Conservation (phyloP, 305 asterid species). For the Fraxinus paxiana region DNA sequence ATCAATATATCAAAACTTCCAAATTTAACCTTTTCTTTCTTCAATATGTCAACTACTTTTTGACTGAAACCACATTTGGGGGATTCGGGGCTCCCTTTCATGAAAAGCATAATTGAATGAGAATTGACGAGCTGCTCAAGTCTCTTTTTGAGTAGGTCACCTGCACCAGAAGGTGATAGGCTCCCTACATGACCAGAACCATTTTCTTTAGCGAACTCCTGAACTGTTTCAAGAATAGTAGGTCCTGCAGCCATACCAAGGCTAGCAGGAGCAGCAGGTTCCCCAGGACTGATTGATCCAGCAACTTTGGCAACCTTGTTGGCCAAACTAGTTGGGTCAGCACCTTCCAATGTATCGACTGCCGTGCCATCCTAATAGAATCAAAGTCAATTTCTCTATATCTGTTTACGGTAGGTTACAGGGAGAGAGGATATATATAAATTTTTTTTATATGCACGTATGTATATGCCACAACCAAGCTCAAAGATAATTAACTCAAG, state of each 20-base stretch:
- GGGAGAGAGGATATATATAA: not conserved
- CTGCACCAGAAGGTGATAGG: constrained; percentile 31
- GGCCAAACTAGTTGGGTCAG: constrained; percentile 92
- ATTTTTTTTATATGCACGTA: not conserved
- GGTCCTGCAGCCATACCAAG: constrained; percentile 98
- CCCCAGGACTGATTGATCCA: constrained; percentile 62
- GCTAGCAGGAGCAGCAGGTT: constrained; percentile 96
- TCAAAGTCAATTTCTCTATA: constrained; percentile 5
- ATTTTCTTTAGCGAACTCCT: constrained; percentile 59
- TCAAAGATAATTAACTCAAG: not conserved
- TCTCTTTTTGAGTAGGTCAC: constrained; percentile 41
- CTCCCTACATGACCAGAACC: constrained; percentile 35
- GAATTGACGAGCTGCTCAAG: constrained; percentile 68
- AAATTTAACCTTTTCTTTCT: constrained; percentile 66
- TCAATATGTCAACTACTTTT: constrained; percentile 77
- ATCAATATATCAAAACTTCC: constrained; percentile 84
- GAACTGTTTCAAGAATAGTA: constrained; percentile 71
- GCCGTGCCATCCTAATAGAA: constrained; percentile 64
- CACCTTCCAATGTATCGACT: constrained; percentile 89
- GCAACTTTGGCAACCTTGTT: constrained; percentile 94
- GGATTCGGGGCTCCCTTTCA: constrained; percentile 87
- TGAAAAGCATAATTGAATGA: constrained; percentile 74
- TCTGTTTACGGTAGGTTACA: not conserved
- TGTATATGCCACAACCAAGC: not conserved
- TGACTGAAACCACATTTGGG: constrained; percentile 92